Base-by-base conservation (phyloP, 2,329 filamentous ascomycete species). In the Spiromastix sp. region DNA sequence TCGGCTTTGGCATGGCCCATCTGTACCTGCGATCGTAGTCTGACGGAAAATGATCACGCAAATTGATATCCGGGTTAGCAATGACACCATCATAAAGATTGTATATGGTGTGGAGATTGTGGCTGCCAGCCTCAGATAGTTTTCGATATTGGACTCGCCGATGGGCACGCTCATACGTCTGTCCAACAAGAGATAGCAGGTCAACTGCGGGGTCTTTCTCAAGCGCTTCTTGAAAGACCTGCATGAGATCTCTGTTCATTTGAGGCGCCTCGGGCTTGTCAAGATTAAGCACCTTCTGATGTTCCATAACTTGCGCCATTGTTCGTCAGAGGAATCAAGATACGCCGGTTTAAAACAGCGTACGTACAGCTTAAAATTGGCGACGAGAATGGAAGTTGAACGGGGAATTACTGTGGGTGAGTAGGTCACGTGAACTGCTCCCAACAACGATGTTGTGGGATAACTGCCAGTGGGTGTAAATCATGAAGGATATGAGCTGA, bases 221-320 rank as follows among this genome's bases (percentile, higher is more conserved):
- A 2, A 47, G 26, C 16, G 34, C 42, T 2, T 34, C 36, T 31
- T 48, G 41, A 20, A 49, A 47, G 20, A 30, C 30, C 3, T 16
- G 37, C 36, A 49, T 45, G 2, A 49, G 32, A 16, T 48, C 37
- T 39, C 28, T 40, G 38, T 48, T 49, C 41, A 44, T 48, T 29
- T 44, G 42, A 20, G 30, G 39, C 9, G 43, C 44, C 4, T 31
- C 27, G 12, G 10, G 15, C 13, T 11, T 18, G 12, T 26, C 27
- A 8, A 36, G 3, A 5, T 10, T n/a, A n/a, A 18, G 13, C 11
- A 15, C 17, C 2, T 24, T 31, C 9, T 3, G 12, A 9, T 31
- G 27, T 20, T 24, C 26, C 26, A 19, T 9, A 10, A 2, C 5
- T 36, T 20, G 4, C 17, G 27, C 27, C 27, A 30, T 36, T 22